Percentiles rank a stretch among this genome's conserved stretches.
These are phyloP conservation scores for Russula dissimulans DNA, from an alignment of 768 basidiomycete genomes.

Conservation along the genomic window DNA sequence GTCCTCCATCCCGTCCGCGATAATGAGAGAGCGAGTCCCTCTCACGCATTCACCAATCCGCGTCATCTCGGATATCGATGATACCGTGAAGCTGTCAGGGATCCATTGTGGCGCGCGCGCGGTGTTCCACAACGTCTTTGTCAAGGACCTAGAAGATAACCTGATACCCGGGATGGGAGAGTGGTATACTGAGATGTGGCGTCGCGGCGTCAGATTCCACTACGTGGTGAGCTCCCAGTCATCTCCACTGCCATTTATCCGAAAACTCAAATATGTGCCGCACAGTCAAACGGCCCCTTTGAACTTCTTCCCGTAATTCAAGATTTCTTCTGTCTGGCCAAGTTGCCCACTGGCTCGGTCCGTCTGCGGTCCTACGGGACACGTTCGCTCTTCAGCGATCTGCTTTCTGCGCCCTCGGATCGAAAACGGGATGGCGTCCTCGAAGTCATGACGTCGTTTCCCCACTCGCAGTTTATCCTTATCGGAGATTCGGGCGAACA, in stretches of 20 bases:
- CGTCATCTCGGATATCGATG: constrained; percentile 90
- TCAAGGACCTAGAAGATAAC: constrained; percentile 69
- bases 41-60: constrained; percentile 59
- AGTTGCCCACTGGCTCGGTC: constrained; percentile 47
- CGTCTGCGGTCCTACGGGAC: constrained; percentile 81
- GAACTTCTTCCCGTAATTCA: constrained; percentile 60
- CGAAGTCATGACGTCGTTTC: constrained; percentile 71
- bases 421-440: constrained; percentile 75
- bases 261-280: not conserved
- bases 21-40: constrained; percentile 24
- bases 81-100: constrained; percentile 78
- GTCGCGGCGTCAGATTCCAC: constrained; percentile 67
- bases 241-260: not conserved
- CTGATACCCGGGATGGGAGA: constrained; percentile 76
- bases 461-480: constrained; percentile 66
- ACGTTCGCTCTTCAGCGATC: constrained; percentile 70
- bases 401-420: constrained; percentile 72
- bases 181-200: constrained; percentile 67
- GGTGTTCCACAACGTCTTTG: constrained; percentile 88
- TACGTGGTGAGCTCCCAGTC: constrained; percentile 60
- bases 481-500: constrained; percentile 94
- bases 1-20: constrained; percentile 14
- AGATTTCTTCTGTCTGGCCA: constrained; percentile 6
- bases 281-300: constrained; percentile 79
- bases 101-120: constrained; percentile 71